A percentile compares a stretch with the other conserved stretches of the same genome.
These are phyloP conservation scores for Saccharomyces uvarum DNA, from an alignment of 1,139 yeast genomes.

Conservation along the genomic window DNA sequence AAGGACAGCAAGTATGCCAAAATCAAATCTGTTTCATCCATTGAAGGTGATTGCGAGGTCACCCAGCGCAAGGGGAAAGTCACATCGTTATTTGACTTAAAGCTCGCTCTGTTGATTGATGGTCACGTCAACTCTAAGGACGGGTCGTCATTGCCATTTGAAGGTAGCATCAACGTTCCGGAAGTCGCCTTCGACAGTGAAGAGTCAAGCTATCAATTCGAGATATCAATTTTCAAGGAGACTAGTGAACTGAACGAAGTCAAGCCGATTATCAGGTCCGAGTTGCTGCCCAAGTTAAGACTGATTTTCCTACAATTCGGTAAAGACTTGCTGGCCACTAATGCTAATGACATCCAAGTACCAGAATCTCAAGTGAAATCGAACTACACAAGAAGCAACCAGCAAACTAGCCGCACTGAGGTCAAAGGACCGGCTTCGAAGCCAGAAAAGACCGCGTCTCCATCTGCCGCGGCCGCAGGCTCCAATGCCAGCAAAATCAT, in stretches of 20 bases:
- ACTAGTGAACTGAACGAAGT: slow-evolving; percentile 42
- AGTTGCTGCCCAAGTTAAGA: slow-evolving; percentile 66
- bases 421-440: slow-evolving; percentile 17
- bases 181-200: slow-evolving; percentile 95
- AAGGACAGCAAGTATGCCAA: slow-evolving; percentile 34
- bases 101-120: slow-evolving; percentile 51
- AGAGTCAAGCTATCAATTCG: slow-evolving; percentile 76
- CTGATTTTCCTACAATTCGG: slow-evolving; percentile 58
- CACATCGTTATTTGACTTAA: slow-evolving; percentile 80
- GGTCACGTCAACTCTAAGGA: slow-evolving; percentile 37
- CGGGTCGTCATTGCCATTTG: slow-evolving; percentile 31
- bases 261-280: slow-evolving; percentile 49
- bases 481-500: slow-evolving; percentile 23
- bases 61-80: slow-evolving; percentile 96
- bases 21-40: slow-evolving; percentile 51
- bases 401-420: slow-evolving; percentile 31
- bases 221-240: slow-evolving; percentile 59
- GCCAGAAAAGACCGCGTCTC: slow-evolving; percentile 10
- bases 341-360: slow-evolving; percentile 84
- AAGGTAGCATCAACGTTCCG: slow-evolving; percentile 75
- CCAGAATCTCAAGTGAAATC: slow-evolving; percentile 63
- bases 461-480: slow-evolving; percentile 13
- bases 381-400: slow-evolving; percentile 59
- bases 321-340: slow-evolving; percentile 59
- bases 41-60: slow-evolving; percentile 95